These are phyloP conservation scores for Colletotrichum coccodes DNA, from an alignment of 2,329 filamentous ascomycete species.

Conservation along the genomic window DNA sequence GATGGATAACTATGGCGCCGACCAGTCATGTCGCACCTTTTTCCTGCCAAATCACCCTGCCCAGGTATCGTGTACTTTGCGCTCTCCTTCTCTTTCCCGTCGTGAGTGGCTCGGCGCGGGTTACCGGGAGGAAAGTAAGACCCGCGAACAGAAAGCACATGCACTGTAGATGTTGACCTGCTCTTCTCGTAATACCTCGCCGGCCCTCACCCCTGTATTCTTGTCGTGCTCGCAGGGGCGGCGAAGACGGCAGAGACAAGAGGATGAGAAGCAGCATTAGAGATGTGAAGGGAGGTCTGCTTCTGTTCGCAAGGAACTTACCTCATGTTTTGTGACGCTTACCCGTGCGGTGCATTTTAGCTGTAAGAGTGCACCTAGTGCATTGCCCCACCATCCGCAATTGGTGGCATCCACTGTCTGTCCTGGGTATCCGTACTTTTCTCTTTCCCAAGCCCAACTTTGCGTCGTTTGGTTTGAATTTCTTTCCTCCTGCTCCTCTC, in stretches of 20 bases:
- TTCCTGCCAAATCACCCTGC: neutral
- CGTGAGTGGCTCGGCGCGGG: neutral
- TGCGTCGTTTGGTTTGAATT: conserved; percentile 27
- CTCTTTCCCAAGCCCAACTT: conserved; percentile 26
- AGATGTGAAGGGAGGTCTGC: neutral
- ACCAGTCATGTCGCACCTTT: conserved; percentile 24
- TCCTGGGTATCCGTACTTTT: conserved; percentile 31
- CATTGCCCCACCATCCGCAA: conserved; percentile 34
- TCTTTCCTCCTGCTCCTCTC: conserved; percentile 24
- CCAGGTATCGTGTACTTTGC: neutral
- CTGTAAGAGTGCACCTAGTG: neutral
- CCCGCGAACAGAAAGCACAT: neutral
- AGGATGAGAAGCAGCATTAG: neutral
- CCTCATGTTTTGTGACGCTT: neutral
- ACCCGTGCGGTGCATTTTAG: conserved; percentile 7
- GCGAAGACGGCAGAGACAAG: neutral
- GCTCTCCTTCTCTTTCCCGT: neutral
- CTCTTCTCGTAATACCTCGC: too few relatives aligned
- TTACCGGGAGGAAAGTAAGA: neutral
- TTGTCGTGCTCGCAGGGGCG: neutral
- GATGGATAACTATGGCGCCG: neutral
- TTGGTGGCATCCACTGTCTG: conserved; percentile 28
- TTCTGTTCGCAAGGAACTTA: neutral
- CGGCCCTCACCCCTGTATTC: too few relatives aligned
- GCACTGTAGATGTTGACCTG: neutral